These are phyloP conservation scores for Metschnikowia rubicola DNA, from an alignment of 805 yeast genomes.

Conservation along the genomic window DNA sequence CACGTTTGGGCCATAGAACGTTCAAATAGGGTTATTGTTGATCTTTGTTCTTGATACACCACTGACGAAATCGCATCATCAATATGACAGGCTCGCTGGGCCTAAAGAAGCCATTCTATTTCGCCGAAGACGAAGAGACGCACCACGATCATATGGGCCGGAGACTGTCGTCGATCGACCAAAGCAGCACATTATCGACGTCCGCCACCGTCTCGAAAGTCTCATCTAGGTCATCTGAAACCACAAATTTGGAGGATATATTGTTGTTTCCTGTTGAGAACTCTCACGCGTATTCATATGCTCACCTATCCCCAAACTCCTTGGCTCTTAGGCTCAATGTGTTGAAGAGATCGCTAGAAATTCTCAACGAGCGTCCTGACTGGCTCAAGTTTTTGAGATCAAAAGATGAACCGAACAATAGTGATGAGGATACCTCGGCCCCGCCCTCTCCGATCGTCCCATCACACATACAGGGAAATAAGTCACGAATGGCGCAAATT, in stretches of 20 bases:
- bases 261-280: constrained; percentile 72
- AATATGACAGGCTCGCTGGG: neutral
- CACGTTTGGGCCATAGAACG: no score
- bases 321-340: constrained; percentile 72
- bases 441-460: constrained; percentile 4
- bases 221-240: constrained; percentile 8
- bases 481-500: neutral
- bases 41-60: no score
- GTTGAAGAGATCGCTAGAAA: constrained; percentile 71
- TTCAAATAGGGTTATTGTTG: no score
- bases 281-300: constrained; percentile 81
- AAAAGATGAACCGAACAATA: constrained; percentile 7
- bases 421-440: constrained; percentile 9
- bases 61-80: no score
- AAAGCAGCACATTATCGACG: neutral
- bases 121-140: constrained; percentile 16
- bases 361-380: constrained; percentile 62
- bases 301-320: constrained; percentile 77
- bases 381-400: constrained; percentile 25
- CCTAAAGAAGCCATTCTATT: constrained; percentile 9
- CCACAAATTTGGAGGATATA: constrained; percentile 33
- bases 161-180: neutral
- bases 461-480: constrained; percentile 6
- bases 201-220: constrained; percentile 1
- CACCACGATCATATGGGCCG: neutral